These are phyloP conservation scores for Pleurotus pulmonarius DNA, from an alignment of 768 basidiomycete species.

Conservation along the genomic window DNA sequence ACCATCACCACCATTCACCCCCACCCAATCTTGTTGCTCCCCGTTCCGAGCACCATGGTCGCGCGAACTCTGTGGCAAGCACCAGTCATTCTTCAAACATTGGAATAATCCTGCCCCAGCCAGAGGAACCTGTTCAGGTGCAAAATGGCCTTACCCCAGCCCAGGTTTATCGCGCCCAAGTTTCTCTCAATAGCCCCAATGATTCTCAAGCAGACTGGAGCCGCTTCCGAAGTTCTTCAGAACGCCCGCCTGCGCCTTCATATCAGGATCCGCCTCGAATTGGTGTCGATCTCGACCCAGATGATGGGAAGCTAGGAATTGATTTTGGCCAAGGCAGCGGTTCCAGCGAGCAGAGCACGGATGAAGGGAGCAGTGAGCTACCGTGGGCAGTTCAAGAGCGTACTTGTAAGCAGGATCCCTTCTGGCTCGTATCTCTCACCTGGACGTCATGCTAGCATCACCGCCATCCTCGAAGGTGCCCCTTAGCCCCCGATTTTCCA, in stretches of 20 bases:
- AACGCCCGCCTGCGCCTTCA: constrained; percentile 15
- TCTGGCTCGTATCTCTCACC: constrained; percentile 17
- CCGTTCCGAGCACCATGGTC: constrained; percentile 23
- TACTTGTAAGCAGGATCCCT: constrained; percentile 33
- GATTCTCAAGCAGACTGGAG: constrained; percentile 24
- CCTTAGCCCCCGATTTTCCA: constrained; percentile 29
- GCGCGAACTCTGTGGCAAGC: constrained; percentile 49
- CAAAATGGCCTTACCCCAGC: constrained; percentile 65
- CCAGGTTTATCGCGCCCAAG: constrained; percentile 79
- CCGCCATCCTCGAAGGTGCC: constrained; percentile 11
- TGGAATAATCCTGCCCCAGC: constrained; percentile 42
- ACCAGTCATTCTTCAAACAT: constrained; percentile 26
- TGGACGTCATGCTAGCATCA: constrained; percentile 12
- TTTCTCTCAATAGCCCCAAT: constrained; percentile 47
- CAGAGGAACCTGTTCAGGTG: constrained; percentile 48
- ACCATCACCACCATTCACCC: constrained; percentile 22
- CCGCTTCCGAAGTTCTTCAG: constrained; percentile 24
- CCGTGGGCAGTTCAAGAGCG: constrained; percentile 50
- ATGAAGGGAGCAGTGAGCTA: constrained; percentile 52
- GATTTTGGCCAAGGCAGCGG: constrained; percentile 41
- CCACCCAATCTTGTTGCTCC: constrained; percentile 32
- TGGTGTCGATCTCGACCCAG: constrained; percentile 44
- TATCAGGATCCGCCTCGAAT: constrained; percentile 29
- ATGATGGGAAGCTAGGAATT: constrained; percentile 55
- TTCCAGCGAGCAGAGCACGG: constrained; percentile 38